These are phyloP conservation scores for Sequoiadendron giganteum DNA, from an alignment of 75 land plant species.

Conservation along the genomic window DNA sequence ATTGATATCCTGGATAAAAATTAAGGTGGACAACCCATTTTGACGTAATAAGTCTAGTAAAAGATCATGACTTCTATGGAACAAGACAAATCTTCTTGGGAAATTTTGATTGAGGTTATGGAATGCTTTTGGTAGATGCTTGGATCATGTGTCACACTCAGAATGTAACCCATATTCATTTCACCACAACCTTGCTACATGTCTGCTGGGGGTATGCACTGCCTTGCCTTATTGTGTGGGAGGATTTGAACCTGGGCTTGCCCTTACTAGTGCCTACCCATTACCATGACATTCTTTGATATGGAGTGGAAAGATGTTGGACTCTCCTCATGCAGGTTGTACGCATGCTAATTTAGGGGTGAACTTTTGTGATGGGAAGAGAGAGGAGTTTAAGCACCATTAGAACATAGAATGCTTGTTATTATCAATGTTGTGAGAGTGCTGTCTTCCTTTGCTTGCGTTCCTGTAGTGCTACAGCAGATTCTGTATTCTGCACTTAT, in stretches of 20 bases:
- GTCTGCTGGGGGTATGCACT: background rate
- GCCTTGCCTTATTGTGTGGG: background rate
- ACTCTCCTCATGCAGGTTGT: too few relatives aligned
- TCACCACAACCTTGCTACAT: background rate
- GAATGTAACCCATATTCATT: background rate
- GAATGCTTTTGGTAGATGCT: background rate
- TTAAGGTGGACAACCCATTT: background rate
- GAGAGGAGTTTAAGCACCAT: too few relatives aligned
- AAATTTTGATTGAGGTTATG: background rate
- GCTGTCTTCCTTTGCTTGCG: too few relatives aligned
- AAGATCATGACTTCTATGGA: background rate
- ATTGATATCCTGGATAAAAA: background rate
- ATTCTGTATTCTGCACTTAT: too few relatives aligned
- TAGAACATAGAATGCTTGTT: too few relatives aligned
- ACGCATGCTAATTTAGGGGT: background rate
- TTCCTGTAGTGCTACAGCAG: too few relatives aligned
- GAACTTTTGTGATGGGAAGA: background rate
- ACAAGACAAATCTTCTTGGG: background rate
- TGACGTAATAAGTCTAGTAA: background rate
- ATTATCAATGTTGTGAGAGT: too few relatives aligned
- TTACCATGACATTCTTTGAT: background rate
- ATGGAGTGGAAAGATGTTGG: background rate
- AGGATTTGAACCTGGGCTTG: background rate
- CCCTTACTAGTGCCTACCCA: background rate
- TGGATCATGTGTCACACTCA: background rate